Percentiles rank a stretch among this genome's conserved stretches.
These are phyloP conservation scores for Pichia cephalocereana DNA, from an alignment of 805 yeast species.

Conservation along the genomic window DNA sequence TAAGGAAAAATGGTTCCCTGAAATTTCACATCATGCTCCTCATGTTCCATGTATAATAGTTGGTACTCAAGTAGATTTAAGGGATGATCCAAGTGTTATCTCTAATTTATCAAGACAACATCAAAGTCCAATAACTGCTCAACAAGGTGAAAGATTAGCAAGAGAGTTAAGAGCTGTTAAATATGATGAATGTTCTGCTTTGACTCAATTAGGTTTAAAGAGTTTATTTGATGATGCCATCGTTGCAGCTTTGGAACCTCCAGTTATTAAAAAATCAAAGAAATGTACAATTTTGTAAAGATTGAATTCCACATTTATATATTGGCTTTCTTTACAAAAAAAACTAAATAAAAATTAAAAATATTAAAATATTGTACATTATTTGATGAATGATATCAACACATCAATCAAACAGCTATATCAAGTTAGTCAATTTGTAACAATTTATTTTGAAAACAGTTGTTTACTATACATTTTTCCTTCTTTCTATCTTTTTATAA, in stretches of 20 bases:
- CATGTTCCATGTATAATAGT: conserved; percentile 96
- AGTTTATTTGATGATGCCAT: conserved; percentile 98
- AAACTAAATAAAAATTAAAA: too few species aligned
- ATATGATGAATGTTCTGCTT: conserved; percentile 95
- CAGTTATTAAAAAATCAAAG: conserved; percentile 71
- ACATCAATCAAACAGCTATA: too few species aligned
- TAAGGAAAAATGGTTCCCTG: conserved; percentile 98
- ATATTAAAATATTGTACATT: too few species aligned
- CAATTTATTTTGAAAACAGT: not conserved
- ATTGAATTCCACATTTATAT: not conserved
- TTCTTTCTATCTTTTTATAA: too few species aligned
- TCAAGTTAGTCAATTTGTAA: too few species aligned
- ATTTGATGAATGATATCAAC: too few species aligned
- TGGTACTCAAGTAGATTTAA: conserved; percentile 92
- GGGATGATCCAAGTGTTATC: conserved; percentile 85
- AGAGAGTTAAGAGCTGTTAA: conserved; percentile 92
- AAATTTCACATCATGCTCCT: conserved; percentile 89
- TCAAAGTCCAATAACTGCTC: conserved; percentile 74
- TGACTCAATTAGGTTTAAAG: conserved; percentile 93
- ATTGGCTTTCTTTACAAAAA: too few species aligned
- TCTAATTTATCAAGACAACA: conserved; percentile 88
- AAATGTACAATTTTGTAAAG: conserved; percentile 74
- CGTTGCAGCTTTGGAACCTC: conserved; percentile 96
- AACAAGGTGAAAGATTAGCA: conserved; percentile 88
- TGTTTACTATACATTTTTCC: not conserved